A percentile compares a stretch with the other conserved stretches of the same genome.
Conservation (phyloP, 805 yeast species). For the Teunomyces aglyptinius region DNA sequence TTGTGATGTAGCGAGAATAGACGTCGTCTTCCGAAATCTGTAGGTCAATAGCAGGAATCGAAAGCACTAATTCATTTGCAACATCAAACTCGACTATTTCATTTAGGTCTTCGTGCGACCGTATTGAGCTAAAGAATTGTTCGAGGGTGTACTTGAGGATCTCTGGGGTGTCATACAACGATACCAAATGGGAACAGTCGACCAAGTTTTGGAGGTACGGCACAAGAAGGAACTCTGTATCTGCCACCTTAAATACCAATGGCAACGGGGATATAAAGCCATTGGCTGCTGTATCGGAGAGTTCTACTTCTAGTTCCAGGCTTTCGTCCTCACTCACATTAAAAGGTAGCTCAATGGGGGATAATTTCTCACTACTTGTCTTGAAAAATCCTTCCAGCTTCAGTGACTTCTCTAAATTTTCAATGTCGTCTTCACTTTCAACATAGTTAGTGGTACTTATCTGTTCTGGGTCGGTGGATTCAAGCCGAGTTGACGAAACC, state of each 20-base stretch:
- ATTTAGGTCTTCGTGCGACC: slow-evolving; percentile 26
- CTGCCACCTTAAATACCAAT: slow-evolving; percentile 20
- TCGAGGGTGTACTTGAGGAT: slow-evolving; percentile 18
- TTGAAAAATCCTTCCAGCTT: neutral
- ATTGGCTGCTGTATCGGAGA: neutral
- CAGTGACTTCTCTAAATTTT: slow-evolving; percentile 21
- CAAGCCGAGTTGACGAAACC: neutral
- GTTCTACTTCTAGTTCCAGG: neutral
- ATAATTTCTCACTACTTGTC: neutral
- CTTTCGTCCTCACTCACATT: slow-evolving; percentile 5
- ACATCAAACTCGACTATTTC: slow-evolving; percentile 22
- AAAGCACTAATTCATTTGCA: slow-evolving; percentile 27
- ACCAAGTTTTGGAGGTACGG: slow-evolving; percentile 14
- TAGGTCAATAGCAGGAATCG: slow-evolving; percentile 27
- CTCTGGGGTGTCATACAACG: slow-evolving; percentile 23
- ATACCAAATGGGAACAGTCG: slow-evolving; percentile 20
- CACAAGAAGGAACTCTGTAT: slow-evolving; percentile 26
- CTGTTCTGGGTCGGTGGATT: neutral
- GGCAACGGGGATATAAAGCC: slow-evolving; percentile 13
- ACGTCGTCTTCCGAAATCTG: slow-evolving; percentile 33
- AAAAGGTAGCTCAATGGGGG: neutral
- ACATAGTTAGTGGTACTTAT: slow-evolving; percentile 11
- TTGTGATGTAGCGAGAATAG: slow-evolving; percentile 21
- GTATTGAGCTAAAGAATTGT: slow-evolving; percentile 23
- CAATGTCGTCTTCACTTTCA: slow-evolving; percentile 26